phyloP scores from a whole-genome alignment of 768 basidiomycete species.

The Jaapia argillacea region DNA sequence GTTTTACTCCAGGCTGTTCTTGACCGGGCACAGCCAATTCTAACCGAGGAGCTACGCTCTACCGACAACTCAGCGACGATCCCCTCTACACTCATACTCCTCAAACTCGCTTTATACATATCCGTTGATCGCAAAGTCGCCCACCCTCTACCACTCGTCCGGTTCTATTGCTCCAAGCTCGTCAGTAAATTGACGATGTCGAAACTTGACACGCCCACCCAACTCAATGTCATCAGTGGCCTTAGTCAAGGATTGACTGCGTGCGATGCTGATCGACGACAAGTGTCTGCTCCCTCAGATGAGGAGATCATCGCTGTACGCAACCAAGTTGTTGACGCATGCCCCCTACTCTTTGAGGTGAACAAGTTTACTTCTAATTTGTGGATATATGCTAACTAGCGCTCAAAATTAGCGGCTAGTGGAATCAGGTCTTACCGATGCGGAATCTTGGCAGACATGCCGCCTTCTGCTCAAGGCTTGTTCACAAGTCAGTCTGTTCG shows the following conservation, averaged over 20 bases:
- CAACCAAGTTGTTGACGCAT: constrained; percentile 40
- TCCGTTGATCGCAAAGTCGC: background rate
- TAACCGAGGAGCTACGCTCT: constrained; percentile 18
- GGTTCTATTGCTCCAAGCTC: constrained; percentile 37
- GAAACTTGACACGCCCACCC: constrained; percentile 32
- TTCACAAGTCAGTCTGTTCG: too few relatives aligned
- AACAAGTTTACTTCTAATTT: constrained; percentile 8
- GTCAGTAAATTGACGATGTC: constrained; percentile 36
- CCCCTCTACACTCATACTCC: background rate
- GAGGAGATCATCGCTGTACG: constrained; percentile 26
- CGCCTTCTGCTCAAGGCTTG: too few relatives aligned
- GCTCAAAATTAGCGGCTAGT: constrained; percentile 29
- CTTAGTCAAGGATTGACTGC: constrained; percentile 34
- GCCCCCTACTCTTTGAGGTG: constrained; percentile 38
- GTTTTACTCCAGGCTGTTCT: constrained; percentile 31
- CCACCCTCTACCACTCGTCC: constrained; percentile 27
- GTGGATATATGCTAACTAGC: too few relatives aligned
- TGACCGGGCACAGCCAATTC: constrained; percentile 22
- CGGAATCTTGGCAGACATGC: too few relatives aligned
- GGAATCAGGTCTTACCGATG: too few relatives aligned
- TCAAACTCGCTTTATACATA: background rate
- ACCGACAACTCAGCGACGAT: background rate
- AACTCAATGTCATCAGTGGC: constrained; percentile 33
- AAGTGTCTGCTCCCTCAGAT: constrained; percentile 15
- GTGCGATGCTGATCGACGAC: constrained; percentile 16